Evolutionary conservation across 129 eudicot genomes (phyloP), one percentile per base, ranked within the genome.

Genomic region (Artemisia annua): DNA sequence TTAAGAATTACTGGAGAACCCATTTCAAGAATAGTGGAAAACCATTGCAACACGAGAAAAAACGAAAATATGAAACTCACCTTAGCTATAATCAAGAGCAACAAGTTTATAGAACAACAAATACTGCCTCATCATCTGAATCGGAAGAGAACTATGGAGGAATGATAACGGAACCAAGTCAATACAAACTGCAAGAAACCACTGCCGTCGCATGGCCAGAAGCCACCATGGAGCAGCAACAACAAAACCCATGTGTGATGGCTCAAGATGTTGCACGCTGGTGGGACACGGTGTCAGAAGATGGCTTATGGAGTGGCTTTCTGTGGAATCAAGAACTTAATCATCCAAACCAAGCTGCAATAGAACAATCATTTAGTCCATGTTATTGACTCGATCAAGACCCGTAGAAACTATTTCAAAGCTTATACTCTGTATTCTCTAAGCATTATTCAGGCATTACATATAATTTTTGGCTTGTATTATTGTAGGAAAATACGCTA

Each of bases 1-100:
- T 88, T 12, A 88, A 88, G 62, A 90, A 87, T 48, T 87, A 81
- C 52, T 87, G 94, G 94, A 84, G 93, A 82, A 81, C 94, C 11
- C 97, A 90, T 83, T 87, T 87, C 84, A 90, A 87, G 83, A 83
- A 71, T 65, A 86, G 67, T 78, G 72, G 69, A 49, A 82, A 66
- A 35, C 74, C 83, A 7, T 66, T 50, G 11, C 80, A 75, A 1
- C 72, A 74, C 13, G 72, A 63, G 46, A 75, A 80, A 51, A 72
- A 46, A 9, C 57, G 65, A 19, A 82, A 73, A 58, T 39, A 56
- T n/a, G 68, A 79, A 64, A 54, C 50, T 51, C 48, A 52, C 10
- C 65, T 52, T 53, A 26, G 50, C 16, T 59, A 63, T 0, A 54
- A 63, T 26, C 72, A 74, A 59, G 73, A 75, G 18, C 69, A 66